phyloP scores from a whole-genome alignment of 1,284 basidiomycete species.

The Coniferiporia weirii region DNA sequence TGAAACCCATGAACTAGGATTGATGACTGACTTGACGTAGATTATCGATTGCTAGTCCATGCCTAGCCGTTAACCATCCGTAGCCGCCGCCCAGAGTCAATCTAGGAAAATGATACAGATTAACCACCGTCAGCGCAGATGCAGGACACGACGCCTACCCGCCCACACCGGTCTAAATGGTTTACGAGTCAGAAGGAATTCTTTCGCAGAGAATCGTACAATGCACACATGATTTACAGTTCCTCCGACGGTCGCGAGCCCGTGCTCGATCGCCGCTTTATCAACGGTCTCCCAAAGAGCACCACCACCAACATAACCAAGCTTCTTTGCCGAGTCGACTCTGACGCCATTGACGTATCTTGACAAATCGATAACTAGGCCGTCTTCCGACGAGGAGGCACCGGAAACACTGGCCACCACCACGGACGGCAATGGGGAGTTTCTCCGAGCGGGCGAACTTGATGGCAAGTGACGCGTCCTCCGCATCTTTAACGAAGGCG shows the following conservation, averaged over 20 bases:
- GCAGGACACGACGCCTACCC: slow-evolving; percentile 31
- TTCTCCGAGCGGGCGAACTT: slow-evolving; percentile 34
- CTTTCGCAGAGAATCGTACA: slow-evolving; percentile 7
- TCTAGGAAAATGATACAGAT: slow-evolving; percentile 25
- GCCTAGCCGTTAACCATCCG: slow-evolving; percentile 45
- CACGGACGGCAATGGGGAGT: slow-evolving; percentile 41
- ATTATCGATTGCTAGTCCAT: slow-evolving; percentile 54
- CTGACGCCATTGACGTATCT: slow-evolving; percentile 37
- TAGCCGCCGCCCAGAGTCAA: slow-evolving; percentile 55
- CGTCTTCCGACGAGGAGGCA: slow-evolving; percentile 44
- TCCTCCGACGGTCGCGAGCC: slow-evolving; percentile 46
- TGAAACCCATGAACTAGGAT: not conserved
- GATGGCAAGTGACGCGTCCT: slow-evolving; percentile 31
- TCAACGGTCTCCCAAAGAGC: slow-evolving; percentile 51
- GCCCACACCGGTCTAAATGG: slow-evolving; percentile 45
- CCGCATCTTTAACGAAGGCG: slow-evolving; percentile 24
- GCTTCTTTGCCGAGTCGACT: slow-evolving; percentile 38
- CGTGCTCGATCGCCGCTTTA: slow-evolving; percentile 39
- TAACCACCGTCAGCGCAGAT: not conserved
- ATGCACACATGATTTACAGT: slow-evolving; percentile 50
- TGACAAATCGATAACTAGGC: slow-evolving; percentile 53
- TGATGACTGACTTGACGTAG: slow-evolving; percentile 36
- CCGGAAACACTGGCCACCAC: slow-evolving; percentile 44
- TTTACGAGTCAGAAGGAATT: not conserved
- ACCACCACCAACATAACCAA: slow-evolving; percentile 48